These are phyloP conservation scores for Globisporangium polare DNA, from an alignment of 352 stramenopile species.

Conservation along the genomic window DNA sequence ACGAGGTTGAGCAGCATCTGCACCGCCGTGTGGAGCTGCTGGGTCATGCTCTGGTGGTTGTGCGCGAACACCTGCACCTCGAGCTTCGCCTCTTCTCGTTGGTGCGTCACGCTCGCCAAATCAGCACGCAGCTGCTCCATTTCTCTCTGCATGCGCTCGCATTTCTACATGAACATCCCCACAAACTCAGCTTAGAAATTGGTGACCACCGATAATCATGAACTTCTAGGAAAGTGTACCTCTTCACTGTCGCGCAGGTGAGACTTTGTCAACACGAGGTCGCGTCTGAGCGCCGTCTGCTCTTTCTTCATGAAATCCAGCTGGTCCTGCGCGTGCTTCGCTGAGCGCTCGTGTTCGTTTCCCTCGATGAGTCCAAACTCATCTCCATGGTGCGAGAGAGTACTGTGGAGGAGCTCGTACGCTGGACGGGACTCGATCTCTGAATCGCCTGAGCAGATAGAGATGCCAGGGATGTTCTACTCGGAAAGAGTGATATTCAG, in stretches of 20 bases:
- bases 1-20: constrained; percentile 73
- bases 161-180: constrained; percentile 13
- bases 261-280: constrained; percentile 47
- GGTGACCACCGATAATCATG: background rate
- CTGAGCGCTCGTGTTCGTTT: constrained; percentile 24
- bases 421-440: background rate
- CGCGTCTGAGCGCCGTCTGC: constrained; percentile 35
- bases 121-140: constrained; percentile 27
- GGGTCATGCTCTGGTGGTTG: constrained; percentile 69
- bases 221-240: constrained; percentile 11
- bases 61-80: constrained; percentile 49
- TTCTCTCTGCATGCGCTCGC: constrained; percentile 23
- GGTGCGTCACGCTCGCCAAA: constrained; percentile 31
- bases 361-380: constrained; percentile 23
- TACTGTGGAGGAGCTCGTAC: constrained; percentile 18
- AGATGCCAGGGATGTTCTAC: constrained; percentile 3
- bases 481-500: background rate
- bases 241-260: constrained; percentile 51
- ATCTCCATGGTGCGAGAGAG: constrained; percentile 23
- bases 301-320: constrained; percentile 64
- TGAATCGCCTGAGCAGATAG: background rate
- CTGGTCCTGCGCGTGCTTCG: constrained; percentile 56
- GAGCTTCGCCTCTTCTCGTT: constrained; percentile 55
- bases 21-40: constrained; percentile 67
- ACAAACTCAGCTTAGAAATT: background rate